Percentiles rank a stretch among this genome's conserved stretches.
Evolutionary conservation across 306 rosid species (phyloP).

Genomic region (Prinsepia uniflora): DNA sequence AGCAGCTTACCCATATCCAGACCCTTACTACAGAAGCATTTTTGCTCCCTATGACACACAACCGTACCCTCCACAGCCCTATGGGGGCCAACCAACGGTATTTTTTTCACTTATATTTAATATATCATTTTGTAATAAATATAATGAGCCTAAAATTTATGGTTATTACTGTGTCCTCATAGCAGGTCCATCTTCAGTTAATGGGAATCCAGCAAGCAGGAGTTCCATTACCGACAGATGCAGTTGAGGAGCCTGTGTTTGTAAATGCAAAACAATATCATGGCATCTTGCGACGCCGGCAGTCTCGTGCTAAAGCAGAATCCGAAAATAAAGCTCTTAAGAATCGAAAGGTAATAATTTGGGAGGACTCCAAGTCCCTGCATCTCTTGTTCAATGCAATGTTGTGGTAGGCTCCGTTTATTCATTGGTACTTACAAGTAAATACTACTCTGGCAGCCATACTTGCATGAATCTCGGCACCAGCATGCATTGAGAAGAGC

Average conservation of each 20-base stretch:
- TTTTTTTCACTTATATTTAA: neutral
- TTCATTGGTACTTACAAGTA: constrained; percentile 16
- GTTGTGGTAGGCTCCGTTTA: neutral
- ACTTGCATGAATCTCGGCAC: constrained; percentile 92
- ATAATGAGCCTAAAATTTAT: constrained; percentile 5
- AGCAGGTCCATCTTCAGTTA: constrained; percentile 83
- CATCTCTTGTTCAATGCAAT: constrained; percentile 13
- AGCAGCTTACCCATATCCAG: constrained; percentile 78
- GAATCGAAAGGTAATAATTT: constrained; percentile 63
- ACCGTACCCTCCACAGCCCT: constrained; percentile 72
- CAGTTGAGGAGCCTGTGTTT: constrained; percentile 92
- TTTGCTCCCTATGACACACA: constrained; percentile 89
- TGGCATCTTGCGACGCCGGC: constrained; percentile 89
- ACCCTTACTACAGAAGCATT: constrained; percentile 93
- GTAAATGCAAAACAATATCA: constrained; percentile 94
- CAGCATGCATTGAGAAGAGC: constrained; percentile 80
- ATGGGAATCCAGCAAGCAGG: constrained; percentile 98
- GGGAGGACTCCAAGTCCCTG: constrained; percentile 12
- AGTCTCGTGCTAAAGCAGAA: constrained; percentile 96
- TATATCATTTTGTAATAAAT: neutral
- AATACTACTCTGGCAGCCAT: constrained; percentile 63
- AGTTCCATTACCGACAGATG: constrained; percentile 86
- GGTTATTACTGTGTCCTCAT: constrained; percentile 14
- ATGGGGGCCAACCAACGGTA: constrained; percentile 92
- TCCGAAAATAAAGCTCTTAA: constrained; percentile 75